Conservation (phyloP, 140 eudicot genomes). For the Ambrosia hybrid region DNA sequence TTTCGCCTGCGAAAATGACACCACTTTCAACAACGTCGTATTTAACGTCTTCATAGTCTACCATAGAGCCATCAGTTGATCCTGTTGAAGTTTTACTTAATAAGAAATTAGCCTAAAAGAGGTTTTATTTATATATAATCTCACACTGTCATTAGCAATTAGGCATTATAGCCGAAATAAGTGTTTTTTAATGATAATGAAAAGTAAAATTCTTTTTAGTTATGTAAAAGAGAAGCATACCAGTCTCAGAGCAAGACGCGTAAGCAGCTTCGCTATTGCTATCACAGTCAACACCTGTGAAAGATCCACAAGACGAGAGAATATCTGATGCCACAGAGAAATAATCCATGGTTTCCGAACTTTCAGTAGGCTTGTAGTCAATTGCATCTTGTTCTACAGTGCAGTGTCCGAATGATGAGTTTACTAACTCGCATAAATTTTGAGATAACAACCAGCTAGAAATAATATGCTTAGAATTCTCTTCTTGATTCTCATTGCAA, state of each 20-base stretch:
- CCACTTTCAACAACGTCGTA: slow-evolving; percentile 44
- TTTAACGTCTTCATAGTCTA: slow-evolving; percentile 30
- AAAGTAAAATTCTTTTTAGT: not conserved
- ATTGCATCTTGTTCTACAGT: slow-evolving; percentile 20
- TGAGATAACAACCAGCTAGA: slow-evolving; percentile 21
- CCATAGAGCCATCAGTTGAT: slow-evolving; percentile 15
- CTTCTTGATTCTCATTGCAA: slow-evolving; percentile 34
- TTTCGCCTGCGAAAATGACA: slow-evolving; percentile 29
- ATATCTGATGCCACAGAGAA: slow-evolving; percentile 17
- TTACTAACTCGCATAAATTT: slow-evolving; percentile 23
- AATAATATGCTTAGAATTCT: slow-evolving; percentile 17
- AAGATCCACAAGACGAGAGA: slow-evolving; percentile 28
- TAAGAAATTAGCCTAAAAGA: too few relatives aligned
- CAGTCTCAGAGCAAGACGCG: slow-evolving; percentile 24
- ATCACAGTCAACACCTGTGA: not conserved
- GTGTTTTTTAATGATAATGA: too few relatives aligned
- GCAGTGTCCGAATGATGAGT: not conserved
- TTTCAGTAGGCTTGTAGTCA: slow-evolving; percentile 1
- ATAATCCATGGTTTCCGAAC: slow-evolving; percentile 4
- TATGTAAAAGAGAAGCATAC: slow-evolving; percentile 22
- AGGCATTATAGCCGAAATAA: too few relatives aligned
- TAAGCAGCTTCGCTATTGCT: slow-evolving; percentile 18
- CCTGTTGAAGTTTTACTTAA: slow-evolving; percentile 31
- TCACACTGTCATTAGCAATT: too few relatives aligned
- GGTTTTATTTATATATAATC: too few relatives aligned